A percentile compares a stretch with the other conserved stretches of the same genome.
phyloP scores from a whole-genome alignment of 2,329 filamentous ascomycete species.

The Ambrosiella xylebori region DNA sequence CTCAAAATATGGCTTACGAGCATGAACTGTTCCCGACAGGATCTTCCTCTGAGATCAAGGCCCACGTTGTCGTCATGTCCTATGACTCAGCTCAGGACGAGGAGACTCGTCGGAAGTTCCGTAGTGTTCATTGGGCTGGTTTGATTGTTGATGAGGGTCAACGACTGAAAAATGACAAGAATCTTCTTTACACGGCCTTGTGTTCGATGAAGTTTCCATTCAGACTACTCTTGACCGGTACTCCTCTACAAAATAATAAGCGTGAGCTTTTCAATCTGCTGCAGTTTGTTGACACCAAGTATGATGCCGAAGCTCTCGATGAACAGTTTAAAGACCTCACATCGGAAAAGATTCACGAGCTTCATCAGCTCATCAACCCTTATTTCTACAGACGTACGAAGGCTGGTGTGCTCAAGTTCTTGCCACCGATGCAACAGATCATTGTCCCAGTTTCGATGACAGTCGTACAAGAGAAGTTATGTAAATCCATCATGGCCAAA shows the following conservation, averaged over 20 bases:
- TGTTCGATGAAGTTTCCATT: conserved; percentile 61
- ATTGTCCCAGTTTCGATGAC: conserved; percentile 96
- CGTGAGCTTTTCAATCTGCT: conserved; percentile 91
- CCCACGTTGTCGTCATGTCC: conserved; percentile 85
- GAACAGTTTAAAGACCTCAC: conserved; percentile 60
- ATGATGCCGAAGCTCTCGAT: conserved; percentile 58
- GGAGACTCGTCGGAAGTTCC: conserved; percentile 47
- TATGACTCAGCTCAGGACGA: conserved; percentile 77
- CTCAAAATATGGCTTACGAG: conserved; percentile 60
- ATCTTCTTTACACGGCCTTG: conserved; percentile 60
- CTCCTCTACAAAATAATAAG: conserved; percentile 88
- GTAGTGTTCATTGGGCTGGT: conserved; percentile 62
- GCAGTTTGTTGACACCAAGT: conserved; percentile 67
- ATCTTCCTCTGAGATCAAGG: conserved; percentile 49
- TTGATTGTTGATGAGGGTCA: conserved; percentile 92
- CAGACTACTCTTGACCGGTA: conserved; percentile 73
- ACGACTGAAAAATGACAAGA: conserved; percentile 83
- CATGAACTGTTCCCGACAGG: conserved; percentile 69
- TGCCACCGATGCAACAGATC: conserved; percentile 86
- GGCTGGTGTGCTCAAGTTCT: conserved; percentile 71
- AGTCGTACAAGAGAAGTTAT: conserved; percentile 78
- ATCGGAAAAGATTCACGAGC: conserved; percentile 59
- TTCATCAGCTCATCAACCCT: conserved; percentile 69
- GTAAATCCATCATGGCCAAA: conserved; percentile 82
- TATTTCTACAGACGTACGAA: conserved; percentile 66